phyloP scores from a whole-genome alignment of 768 basidiomycete genomes.

The Trametes maxima region DNA sequence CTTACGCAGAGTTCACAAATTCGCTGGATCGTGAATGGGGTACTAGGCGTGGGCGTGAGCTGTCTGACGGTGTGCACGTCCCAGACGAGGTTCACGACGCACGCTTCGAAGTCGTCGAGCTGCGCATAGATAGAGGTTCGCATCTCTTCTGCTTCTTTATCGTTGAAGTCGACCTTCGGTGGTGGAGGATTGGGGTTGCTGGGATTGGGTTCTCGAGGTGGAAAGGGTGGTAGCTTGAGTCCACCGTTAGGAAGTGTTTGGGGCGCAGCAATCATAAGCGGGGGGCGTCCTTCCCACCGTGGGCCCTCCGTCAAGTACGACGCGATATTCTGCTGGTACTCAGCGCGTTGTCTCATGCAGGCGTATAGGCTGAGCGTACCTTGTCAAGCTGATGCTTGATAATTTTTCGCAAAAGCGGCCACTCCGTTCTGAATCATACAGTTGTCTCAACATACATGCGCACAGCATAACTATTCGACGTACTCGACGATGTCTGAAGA shows the following conservation, averaged over 20 bases:
- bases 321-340: conserved; percentile 35
- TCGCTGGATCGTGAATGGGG: conserved; percentile 90
- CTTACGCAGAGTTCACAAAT: conserved; percentile 78
- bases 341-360: neutral
- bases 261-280: conserved; percentile 46
- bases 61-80: neutral
- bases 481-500: conserved; percentile 67
- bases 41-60: neutral
- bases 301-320: conserved; percentile 34
- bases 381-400: conserved; percentile 73
- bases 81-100: conserved; percentile 23
- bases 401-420: conserved; percentile 67
- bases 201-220: conserved; percentile 54
- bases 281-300: conserved; percentile 33
- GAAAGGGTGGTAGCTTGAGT: conserved; percentile 73
- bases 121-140: conserved; percentile 60
- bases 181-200: conserved; percentile 50
- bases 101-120: conserved; percentile 79
- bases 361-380: conserved; percentile 40
- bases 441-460: neutral
- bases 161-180: conserved; percentile 61
- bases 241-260: conserved; percentile 51
- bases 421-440: conserved; percentile 43
- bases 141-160: conserved; percentile 59
- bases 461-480: conserved; percentile 26